Evolutionary conservation across 805 yeast species (phyloP), one percentile per base, ranked within the genome.

Genomic region (Teunomyces funiuensis): DNA sequence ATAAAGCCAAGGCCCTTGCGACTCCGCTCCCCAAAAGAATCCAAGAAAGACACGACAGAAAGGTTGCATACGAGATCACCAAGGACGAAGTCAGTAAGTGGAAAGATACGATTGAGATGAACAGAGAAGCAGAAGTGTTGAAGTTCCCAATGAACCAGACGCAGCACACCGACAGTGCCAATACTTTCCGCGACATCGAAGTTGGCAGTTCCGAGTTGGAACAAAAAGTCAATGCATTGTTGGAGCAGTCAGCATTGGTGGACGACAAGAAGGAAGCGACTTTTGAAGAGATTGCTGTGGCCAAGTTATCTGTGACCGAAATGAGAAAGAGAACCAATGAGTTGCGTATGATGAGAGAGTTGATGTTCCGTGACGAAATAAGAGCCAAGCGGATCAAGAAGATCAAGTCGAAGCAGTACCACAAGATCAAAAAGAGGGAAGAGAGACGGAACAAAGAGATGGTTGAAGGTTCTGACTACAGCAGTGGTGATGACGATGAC

Each of bases 351-450:
- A 88, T 89, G 97, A 78, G 99, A 49, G 99, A 93, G 59, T 76
- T 91, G 48, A 88, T 91, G 96, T 93, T 89, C 69, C 77, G 98
- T 54, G 97, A 91, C 55, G 97, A 91, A 68, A 79, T 83, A 57
- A 83, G 87, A 56, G 90, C 98, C 7, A 89, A 80, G 63, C 78
- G 99, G 53, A 75, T 93, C 55, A 91, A 91, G 71, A 93, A 91
- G 69, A 93, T 93, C 63, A 93, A 93, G 63, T 88, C 97, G 28
- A 93, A 91, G 65, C 76, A 88, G 1, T 93, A 82, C 65, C 86
- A 87, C 54, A 84, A 85, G 59, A 84, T 90, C 40, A 82, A 86
- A 55, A 88, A 90, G 76, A 86, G 83, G 61, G 97, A 90, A 60
- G 68, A 86, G 49, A 63, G 84, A 50, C 80, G 80, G 48, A 84